Percentiles rank a stretch among this genome's conserved stretches.
Conservation (phyloP, 176 grass and related monocot species). For the Oryza longistaminata region DNA sequence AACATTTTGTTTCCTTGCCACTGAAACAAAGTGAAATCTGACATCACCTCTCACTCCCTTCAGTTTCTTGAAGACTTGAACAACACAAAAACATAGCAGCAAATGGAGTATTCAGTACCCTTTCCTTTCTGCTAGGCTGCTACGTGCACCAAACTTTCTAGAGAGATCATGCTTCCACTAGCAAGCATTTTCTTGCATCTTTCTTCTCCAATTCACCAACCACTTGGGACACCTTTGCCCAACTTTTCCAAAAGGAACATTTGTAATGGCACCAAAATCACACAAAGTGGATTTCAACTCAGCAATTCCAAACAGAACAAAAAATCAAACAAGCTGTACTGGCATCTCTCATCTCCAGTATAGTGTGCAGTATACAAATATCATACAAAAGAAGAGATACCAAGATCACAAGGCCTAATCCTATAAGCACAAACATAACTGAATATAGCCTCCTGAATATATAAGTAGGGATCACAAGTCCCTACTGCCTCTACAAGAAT, state of each 20-base stretch:
- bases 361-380: constrained; percentile 42
- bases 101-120: constrained; percentile 2
- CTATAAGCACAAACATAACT: constrained; percentile 11
- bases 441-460: not conserved
- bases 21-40: not conserved
- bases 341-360: constrained; percentile 37
- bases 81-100: not conserved
- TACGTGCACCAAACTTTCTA: constrained; percentile 22
- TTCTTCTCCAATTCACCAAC: constrained; percentile 28
- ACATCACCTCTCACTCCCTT: not conserved
- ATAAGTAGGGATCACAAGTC: not conserved
- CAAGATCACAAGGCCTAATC: constrained; percentile 31
- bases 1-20: not conserved
- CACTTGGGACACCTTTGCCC: not conserved
- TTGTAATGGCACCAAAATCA: not conserved
- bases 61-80: not conserved
- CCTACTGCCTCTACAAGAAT: not conserved
- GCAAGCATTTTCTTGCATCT: not conserved
- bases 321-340: not conserved
- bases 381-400: constrained; percentile 31
- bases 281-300: constrained; percentile 5
- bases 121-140: not conserved
- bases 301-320: not conserved
- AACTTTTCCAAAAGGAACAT: not conserved
- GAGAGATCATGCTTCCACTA: constrained; percentile 36